Evolutionary conservation across 2,329 filamentous ascomycete species (phyloP), one percentile per base, ranked within the genome.

Genomic region (Neophaeococcomyces mojaviensis): DNA sequence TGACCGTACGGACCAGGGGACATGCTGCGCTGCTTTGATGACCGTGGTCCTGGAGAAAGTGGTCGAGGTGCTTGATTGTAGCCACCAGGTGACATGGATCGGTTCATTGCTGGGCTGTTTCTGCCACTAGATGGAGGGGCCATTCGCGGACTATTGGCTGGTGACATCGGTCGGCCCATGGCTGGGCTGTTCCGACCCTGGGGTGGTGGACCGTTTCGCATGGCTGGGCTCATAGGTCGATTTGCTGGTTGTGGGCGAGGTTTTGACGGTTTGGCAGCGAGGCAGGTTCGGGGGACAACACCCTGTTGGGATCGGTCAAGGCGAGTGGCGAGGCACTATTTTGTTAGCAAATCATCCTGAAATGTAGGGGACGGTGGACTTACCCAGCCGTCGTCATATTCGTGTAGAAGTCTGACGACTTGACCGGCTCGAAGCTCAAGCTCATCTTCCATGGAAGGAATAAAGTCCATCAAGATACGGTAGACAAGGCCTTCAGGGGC

Each of bases 371-470:
- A 22, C 33, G 15, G 28, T 40, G 32, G 26, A 76, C 85, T 77
- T 77, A 90, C 86, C 92, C 92, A 98, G 59, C 92, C 92, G 68
- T 98, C 92, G 62, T 98, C 92, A 59, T 97, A 98, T 67, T 95
- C 89, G 61, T 97, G 90, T 43, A 97, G 73, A 53, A 98, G 72
- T 53, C 90, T 79, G 41, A 97, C 87, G 39, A 98, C 74, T 52
- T 94, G 82, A 43, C 92, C 92, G 48, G 83, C 79, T 52, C 73
- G 77, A 36, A 98, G 75, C 52, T 81, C 85, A 60, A 98, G 73
- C 67, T 98, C 92, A 61, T 98, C 92, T 4, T 88, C 84, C 75
- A 97, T 83, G 3, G 86, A 90, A 20, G 92, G 89, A 64, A 81
- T 84, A 67, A 97, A 98, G 65, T 96, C 89, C 56, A 97, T 79